Base-by-base conservation (phyloP, 306 rosid genomes). In the Cucurbita argyrosperma region DNA sequence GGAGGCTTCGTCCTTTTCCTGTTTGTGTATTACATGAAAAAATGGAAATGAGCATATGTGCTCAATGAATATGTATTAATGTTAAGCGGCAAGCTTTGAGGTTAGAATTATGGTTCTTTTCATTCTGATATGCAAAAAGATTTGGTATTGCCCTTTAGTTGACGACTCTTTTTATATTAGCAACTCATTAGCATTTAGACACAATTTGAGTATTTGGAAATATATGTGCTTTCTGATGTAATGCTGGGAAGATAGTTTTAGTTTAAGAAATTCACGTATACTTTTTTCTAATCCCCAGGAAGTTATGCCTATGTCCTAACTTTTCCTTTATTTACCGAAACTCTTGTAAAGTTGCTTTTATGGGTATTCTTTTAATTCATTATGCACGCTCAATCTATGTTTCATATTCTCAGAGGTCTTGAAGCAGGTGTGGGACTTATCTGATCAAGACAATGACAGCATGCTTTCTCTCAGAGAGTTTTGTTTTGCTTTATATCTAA, bases 371-470 rank as follows among this genome's bases (percentile, higher is more conserved):
- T 71, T 76, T 40, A n/a, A 68, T 45, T 72, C 47, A 51, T 55
- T 49, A 50, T 76, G 39, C 63, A 57, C 68, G 77, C 77, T 81
- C 6, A 23, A 77, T 38, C 66, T 56, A 54, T 61, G 74, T 77
- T 70, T 77, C 79, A 61, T 74, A 63, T 84, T 80, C 84, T 80
- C 96, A 95, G 99, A 91, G 90, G 84, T 95, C 79, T 86, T 95
- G 79, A 87, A 81, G 97, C 97, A 91, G 90, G 96, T 95, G 69
- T 95, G 99, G 99, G 99, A 95, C 83, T 83, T 95, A 82, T 90
- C 99, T 1, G 99, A 95, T 85, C 97, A 91, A 79, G 99, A 95
- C 88, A 91, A 90, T 67, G 99, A 95, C 86, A 88, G 99, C 88
- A 91, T 85, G 96, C 96, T 95, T 83, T 95, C 99, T 82, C 89